A percentile compares a stretch with the other conserved stretches of the same genome.
phyloP scores from a whole-genome alignment of 768 basidiomycete species.

The Termitomyces sp. region DNA sequence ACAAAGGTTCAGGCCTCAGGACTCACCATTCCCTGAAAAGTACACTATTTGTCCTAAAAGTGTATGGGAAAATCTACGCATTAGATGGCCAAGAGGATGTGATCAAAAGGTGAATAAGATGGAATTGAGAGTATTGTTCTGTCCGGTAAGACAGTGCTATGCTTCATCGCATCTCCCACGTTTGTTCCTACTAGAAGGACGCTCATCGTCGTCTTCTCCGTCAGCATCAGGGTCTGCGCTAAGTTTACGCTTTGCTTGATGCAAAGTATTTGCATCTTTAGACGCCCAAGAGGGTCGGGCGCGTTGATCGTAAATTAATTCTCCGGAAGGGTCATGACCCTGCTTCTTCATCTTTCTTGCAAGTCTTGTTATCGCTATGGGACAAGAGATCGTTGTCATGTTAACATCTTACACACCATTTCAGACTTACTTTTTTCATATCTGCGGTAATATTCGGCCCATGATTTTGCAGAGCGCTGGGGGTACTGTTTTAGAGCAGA shows the following conservation, averaged over 20 bases:
- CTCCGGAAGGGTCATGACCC: conserved; percentile 11
- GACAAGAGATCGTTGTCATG: not conserved
- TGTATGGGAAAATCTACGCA: conserved; percentile 1
- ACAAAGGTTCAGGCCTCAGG: conserved; percentile 6
- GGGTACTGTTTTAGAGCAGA: conserved; percentile 37
- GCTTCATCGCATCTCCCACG: conserved; percentile 18
- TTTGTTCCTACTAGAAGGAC: conserved; percentile 16
- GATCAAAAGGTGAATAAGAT: not conserved
- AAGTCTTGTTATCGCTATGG: conserved; percentile 22
- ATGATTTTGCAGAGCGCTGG: conserved; percentile 52
- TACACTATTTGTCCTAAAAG: conserved; percentile 1
- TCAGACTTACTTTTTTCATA: conserved; percentile 43
- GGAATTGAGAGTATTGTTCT: not conserved
- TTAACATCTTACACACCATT: not conserved
- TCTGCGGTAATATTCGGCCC: conserved; percentile 58
- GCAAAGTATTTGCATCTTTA: conserved; percentile 17
- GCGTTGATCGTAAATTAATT: conserved; percentile 21
- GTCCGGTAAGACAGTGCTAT: conserved; percentile 1
- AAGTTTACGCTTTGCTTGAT: conserved; percentile 32
- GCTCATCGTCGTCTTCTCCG: conserved; percentile 12
- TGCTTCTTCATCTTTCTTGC: conserved; percentile 35
- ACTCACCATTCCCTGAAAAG: conserved; percentile 6
- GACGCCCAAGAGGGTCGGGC: conserved; percentile 28
- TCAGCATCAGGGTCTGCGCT: conserved; percentile 26
- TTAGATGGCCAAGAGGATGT: conserved; percentile 4